These are phyloP conservation scores for Monilinia fructigena DNA, from an alignment of 2,329 filamentous ascomycete genomes.

Conservation along the genomic window DNA sequence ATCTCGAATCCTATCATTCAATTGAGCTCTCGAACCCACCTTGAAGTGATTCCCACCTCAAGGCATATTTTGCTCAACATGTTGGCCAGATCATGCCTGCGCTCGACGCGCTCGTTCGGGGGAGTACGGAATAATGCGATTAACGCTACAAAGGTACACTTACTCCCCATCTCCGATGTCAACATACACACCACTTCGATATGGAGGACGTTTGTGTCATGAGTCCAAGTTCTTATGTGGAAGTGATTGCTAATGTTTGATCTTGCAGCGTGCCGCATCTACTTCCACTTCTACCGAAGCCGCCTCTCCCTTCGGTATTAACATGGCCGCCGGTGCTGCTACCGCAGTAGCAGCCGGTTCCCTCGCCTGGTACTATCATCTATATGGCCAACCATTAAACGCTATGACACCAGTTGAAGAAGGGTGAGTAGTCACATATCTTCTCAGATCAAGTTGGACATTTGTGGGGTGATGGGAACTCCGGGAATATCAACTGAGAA, in stretches of 20 bases:
- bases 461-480: slow-evolving; percentile 3
- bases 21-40: slow-evolving; percentile 35
- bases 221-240: background rate
- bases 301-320: slow-evolving; percentile 76
- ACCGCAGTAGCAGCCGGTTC: slow-evolving; percentile 85
- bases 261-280: slow-evolving; percentile 58
- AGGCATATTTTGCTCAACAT: slow-evolving; percentile 56
- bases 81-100: slow-evolving; percentile 90
- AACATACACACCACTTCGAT: slow-evolving; percentile 34
- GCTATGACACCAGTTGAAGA: slow-evolving; percentile 94
- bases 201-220: background rate
- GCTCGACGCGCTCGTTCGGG: slow-evolving; percentile 82
- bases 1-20: slow-evolving; percentile 36
- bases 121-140: slow-evolving; percentile 71
- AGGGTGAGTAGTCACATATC: slow-evolving; percentile 66
- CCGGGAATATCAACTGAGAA: slow-evolving; percentile 5
- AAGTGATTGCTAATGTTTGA: slow-evolving; percentile 44
- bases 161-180: slow-evolving; percentile 14
- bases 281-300: slow-evolving; percentile 66
- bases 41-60: slow-evolving; percentile 38
- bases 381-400: slow-evolving; percentile 84
- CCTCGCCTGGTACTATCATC: slow-evolving; percentile 95
- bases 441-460: background rate
- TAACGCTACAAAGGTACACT: slow-evolving; percentile 72
- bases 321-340: slow-evolving; percentile 81